A percentile compares a stretch with the other conserved stretches of the same genome.
phyloP scores from a whole-genome alignment of 345 rosid species.

The Trapa bicornis region DNA sequence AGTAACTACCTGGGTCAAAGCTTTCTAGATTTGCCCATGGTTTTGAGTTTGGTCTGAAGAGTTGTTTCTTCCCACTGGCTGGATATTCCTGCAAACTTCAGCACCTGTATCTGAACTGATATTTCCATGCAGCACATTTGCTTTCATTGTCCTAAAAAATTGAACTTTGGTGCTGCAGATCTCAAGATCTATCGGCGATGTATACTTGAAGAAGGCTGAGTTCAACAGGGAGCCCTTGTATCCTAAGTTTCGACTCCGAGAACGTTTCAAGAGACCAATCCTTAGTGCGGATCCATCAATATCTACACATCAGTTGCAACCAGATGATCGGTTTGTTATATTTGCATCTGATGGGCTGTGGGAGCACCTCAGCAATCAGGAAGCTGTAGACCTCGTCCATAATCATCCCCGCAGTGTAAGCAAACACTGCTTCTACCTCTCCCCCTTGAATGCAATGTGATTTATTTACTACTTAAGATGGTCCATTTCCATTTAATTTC shows the following conservation, averaged over 20 bases:
- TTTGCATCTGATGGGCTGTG: conserved; percentile 42
- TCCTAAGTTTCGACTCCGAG: conserved; percentile 29
- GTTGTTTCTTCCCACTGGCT: too few species aligned
- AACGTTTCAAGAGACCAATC: conserved; percentile 30
- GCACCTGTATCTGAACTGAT: neutral
- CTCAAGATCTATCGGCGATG: conserved; percentile 40
- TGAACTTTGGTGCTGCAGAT: conserved; percentile 12
- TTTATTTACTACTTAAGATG: neutral
- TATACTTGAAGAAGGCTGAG: conserved; percentile 34
- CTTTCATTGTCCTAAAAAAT: neutral
- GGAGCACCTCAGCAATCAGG: conserved; percentile 41
- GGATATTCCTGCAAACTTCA: neutral
- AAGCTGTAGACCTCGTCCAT: conserved; percentile 30
- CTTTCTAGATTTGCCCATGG: too few species aligned
- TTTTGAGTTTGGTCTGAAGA: too few species aligned
- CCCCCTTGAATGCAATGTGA: neutral
- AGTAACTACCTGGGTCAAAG: too few species aligned
- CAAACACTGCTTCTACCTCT: neutral
- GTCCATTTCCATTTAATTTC: neutral
- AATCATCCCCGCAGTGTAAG: conserved; percentile 17
- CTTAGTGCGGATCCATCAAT: conserved; percentile 37
- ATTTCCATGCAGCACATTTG: neutral
- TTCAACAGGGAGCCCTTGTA: conserved; percentile 35
- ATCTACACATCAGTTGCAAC: conserved; percentile 24
- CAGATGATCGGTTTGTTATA: conserved; percentile 32